Evolutionary conservation across 345 rosid genomes (phyloP).

Genomic region (Raphanus sativus): DNA sequence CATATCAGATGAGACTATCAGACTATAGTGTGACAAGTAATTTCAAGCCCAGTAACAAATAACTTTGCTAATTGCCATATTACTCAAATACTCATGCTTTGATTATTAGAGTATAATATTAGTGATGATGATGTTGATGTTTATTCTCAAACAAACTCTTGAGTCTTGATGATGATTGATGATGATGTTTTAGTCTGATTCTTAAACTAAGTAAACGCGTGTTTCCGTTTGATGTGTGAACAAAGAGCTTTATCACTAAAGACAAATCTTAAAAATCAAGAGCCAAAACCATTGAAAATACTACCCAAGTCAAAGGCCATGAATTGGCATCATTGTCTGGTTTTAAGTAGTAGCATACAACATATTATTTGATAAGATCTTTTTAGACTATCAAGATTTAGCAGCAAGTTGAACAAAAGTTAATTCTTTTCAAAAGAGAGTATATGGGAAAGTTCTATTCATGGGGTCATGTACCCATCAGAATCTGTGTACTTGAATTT

Average conservation of each 20-base stretch:
- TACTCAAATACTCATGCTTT: no score
- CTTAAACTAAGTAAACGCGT: not conserved
- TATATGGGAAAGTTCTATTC: conserved; percentile 13
- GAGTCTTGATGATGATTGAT: not conserved
- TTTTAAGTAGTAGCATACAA: conserved; percentile 12
- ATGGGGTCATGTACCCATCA: conserved; percentile 23
- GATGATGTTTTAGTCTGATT: not conserved
- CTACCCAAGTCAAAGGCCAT: no score
- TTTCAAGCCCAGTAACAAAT: not conserved
- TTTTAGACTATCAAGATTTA: conserved; percentile 9
- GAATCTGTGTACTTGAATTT: conserved; percentile 22
- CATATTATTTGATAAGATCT: conserved; percentile 8
- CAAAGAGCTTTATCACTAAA: not conserved
- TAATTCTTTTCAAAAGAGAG: not conserved
- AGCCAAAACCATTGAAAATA: no score
- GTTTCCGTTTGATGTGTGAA: not conserved
- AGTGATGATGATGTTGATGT: not conserved
- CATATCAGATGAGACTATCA: not conserved
- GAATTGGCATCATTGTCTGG: not conserved
- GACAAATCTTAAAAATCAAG: not conserved
- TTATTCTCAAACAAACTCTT: not conserved
- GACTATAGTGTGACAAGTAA: not conserved
- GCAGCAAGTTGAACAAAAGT: not conserved
- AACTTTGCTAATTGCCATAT: not conserved
- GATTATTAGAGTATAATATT: no score